Conservation (phyloP, 768 basidiomycete species). For the Cantharellus anzutake region DNA sequence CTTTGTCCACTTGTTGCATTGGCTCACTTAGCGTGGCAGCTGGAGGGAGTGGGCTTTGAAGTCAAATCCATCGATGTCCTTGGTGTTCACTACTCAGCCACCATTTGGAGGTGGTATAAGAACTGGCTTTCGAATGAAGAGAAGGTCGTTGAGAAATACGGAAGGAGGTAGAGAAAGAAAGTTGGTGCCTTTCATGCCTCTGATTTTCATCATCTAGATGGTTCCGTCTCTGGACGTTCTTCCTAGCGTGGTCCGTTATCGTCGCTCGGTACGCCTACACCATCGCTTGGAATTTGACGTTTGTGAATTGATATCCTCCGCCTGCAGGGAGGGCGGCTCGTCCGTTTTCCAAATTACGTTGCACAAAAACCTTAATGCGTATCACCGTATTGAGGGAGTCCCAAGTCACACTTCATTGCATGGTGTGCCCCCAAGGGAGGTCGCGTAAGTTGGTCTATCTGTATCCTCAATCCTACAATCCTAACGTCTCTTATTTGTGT, state of each 20-base stretch:
- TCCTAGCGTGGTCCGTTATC: constrained; percentile 87
- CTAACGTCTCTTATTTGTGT: background rate
- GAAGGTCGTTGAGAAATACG: constrained; percentile 73
- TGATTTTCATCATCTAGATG: constrained; percentile 23
- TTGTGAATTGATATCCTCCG: no score
- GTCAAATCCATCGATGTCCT: constrained; percentile 93
- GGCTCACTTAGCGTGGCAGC: constrained; percentile 11
- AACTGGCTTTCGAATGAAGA: constrained; percentile 95
- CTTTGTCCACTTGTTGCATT: background rate
- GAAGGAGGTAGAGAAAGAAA: constrained; percentile 31
- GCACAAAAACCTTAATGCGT: constrained; percentile 96
- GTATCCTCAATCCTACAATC: background rate
- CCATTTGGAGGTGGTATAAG: constrained; percentile 81
- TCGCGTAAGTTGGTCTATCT: background rate
- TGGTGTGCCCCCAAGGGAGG: constrained; percentile 1
- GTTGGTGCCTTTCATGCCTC: constrained; percentile 4
- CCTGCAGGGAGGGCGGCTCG: constrained; percentile 59
- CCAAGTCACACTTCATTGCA: constrained; percentile 35
- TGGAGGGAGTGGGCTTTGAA: constrained; percentile 84
- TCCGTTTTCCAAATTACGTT: constrained; percentile 94
- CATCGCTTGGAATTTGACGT: background rate
- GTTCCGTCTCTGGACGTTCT: constrained; percentile 94
- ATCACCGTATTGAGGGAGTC: constrained; percentile 76
- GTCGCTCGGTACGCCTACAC: constrained; percentile 10
- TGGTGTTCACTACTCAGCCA: constrained; percentile 93